Evolutionary conservation across 2,329 filamentous ascomycete species (phyloP), one percentile per base, ranked within the genome.

Genomic region (Pezicula neosporulosa): DNA sequence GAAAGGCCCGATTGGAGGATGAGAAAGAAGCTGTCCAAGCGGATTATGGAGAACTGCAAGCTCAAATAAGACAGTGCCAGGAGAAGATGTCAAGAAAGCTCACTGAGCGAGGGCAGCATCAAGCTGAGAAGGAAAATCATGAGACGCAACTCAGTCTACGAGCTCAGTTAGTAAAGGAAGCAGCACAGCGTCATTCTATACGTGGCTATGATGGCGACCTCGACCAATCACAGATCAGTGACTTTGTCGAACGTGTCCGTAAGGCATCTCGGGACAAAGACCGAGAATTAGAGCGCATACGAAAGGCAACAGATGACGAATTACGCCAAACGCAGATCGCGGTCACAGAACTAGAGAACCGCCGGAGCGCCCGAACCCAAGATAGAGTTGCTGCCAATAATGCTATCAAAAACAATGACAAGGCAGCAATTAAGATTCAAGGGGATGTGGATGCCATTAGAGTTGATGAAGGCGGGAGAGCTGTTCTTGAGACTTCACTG

Each of bases 101-200:
- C 36, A 73, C 80, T 1, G 86, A 91, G 60, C 78, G 83, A 60
- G 93, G 93, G 41, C 89, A 86, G 59, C 85, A 87, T 60, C 83
- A 94, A 68, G 93, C 92, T 2, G 87, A 96, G 65, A 91, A 93
- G 71, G 86, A 89, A 55, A 89, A 87, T 61, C 90, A 94, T 65
- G 90, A 97, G 65, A 82, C 87, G 4, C 89, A 97, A 58, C 67
- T 96, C 3, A 76, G 82, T 59, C 75, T 81, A 42, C 87, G 93
- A 37, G 78, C 86, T 62, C 77, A 80, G 9, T 80, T 96, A 67
- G 83, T 97, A 50, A 90, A 85, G 57, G 85, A 92, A 51, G 84
- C 89, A 36, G 90, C 93, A 15, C 78, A 82, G 43, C 77, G 77
- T 24, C 89, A 96, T 68, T 85, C 82, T 52, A 89, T 99, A 56